Percentiles rank a stretch among this genome's conserved stretches.
phyloP scores from a whole-genome alignment of 495 filamentous ascomycete genomes.

The Aspergillus baeticus region DNA sequence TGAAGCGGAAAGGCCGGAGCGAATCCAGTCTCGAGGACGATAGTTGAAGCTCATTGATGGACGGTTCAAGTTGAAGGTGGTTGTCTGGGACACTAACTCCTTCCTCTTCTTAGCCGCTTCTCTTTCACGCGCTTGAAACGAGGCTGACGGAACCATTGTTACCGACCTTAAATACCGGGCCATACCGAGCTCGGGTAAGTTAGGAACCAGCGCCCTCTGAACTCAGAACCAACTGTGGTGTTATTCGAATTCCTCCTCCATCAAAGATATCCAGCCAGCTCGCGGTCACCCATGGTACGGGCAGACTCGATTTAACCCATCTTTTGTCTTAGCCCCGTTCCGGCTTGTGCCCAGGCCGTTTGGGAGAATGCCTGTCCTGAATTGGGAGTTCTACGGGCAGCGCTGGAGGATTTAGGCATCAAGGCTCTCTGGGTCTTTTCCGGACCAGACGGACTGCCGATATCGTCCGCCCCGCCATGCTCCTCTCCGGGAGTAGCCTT shows the following conservation, averaged over 20 bases:
- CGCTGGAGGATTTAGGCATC: neutral
- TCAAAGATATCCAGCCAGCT: neutral
- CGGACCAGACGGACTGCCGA: constrained; percentile 24
- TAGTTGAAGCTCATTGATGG: neutral
- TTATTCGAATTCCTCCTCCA: neutral
- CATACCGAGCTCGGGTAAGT: constrained; percentile 25
- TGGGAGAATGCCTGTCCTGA: too few species aligned
- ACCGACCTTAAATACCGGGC: constrained; percentile 12
- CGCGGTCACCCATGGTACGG: too few species aligned
- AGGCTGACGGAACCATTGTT: constrained; percentile 16
- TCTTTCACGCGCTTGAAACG: constrained; percentile 15
- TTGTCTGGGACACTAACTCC: constrained; percentile 11
- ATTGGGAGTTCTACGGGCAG: too few species aligned
- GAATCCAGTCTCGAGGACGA: neutral
- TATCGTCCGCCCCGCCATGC: constrained; percentile 19
- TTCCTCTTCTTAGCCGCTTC: neutral
- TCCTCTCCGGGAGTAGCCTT: neutral
- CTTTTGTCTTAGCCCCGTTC: too few species aligned
- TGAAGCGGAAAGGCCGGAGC: constrained; percentile 3
- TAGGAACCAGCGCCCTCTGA: constrained; percentile 14
- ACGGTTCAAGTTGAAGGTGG: neutral
- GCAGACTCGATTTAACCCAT: too few species aligned
- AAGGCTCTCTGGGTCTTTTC: constrained; percentile 16
- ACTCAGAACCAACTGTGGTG: neutral
- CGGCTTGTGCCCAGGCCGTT: too few species aligned